Conservation (phyloP, 306 rosid genomes). For the Phaseolus lunatus region DNA sequence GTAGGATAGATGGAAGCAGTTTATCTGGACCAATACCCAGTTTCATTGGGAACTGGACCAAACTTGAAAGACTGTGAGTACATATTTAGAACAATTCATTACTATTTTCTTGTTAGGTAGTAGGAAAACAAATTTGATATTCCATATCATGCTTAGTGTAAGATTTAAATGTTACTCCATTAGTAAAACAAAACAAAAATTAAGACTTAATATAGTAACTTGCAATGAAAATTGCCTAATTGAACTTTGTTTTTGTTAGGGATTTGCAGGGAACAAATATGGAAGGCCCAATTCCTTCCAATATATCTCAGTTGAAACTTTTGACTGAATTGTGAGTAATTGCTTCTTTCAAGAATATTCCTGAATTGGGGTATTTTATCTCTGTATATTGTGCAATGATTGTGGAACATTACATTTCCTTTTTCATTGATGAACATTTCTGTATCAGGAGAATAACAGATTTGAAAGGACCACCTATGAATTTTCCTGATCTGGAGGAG, state of each 20-base stretch:
- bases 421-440: conserved; percentile 32
- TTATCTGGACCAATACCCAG: conserved; percentile 69
- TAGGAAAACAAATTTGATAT: neutral
- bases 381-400: conserved; percentile 10
- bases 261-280: conserved; percentile 74
- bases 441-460: conserved; percentile 79
- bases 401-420: neutral
- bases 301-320: conserved; percentile 55
- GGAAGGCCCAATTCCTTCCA: conserved; percentile 74
- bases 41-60: conserved; percentile 81
- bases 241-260: conserved; percentile 45
- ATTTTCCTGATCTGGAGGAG: conserved; percentile 64
- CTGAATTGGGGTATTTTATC: conserved; percentile 32
- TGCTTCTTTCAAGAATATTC: conserved; percentile 12
- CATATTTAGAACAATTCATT: conserved; percentile 13
- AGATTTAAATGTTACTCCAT: neutral
- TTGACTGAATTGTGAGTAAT: conserved; percentile 65
- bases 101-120: neutral
- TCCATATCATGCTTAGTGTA: neutral
- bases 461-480: conserved; percentile 62
- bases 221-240: neutral
- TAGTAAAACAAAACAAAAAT: too few relatives aligned
- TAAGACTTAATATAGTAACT: too few relatives aligned
- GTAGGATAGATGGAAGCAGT: conserved; percentile 79
- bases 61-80: conserved; percentile 71